Evolutionary conservation across 441 rosid species (phyloP), one percentile per base, ranked within the genome.

Genomic region (Euphorbia schlechtendalii): DNA sequence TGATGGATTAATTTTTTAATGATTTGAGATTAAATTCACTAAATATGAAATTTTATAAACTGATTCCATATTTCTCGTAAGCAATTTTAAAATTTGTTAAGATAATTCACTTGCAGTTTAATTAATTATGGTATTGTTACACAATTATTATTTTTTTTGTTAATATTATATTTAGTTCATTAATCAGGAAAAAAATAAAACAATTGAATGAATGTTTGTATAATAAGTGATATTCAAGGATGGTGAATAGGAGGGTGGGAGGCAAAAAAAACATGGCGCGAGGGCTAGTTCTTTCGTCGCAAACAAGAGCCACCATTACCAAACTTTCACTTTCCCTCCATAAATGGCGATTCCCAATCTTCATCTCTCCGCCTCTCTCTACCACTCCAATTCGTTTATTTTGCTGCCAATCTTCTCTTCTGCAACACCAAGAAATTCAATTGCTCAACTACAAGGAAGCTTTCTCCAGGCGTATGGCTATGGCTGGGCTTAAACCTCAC

Each of bases 401-500:
- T 70, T 83, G 88, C 83, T 81, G 86, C 80, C 70, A 61, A 11
- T 66, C 78, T 67, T 67, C 76, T 3, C 65, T 60, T 14, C 65
- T 40, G 61, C 72, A 80, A 41, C 62, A 76, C 48, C 63, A 74
- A 0, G 59, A n/a, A n/a, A n/a, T 68, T 15, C 78, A 76, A 71
- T 67, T 78, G 67, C 60, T 77, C 9, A 69, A 12, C 41, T 85
- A 85, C 56, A 71, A 71, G 55, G 83, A 86, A 56, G 66, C 78
- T 76, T 94, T 94, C 83, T 81, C 81, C 66, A 72, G 70, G 69
- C 74, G 86, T 62, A 94, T 94, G 96, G 82, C 83, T 22, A 80
- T 86, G 83, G 90, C 96, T 2, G 96, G 97, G 24, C 90, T 94
- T 77, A 82, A 84, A 72, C 91, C 86, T 57, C 87, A 89, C 68